Evolutionary conservation across 163 green algal species (phyloP), one percentile per base, ranked within the genome.

Genomic region (Scenedesmus sp.): DNA sequence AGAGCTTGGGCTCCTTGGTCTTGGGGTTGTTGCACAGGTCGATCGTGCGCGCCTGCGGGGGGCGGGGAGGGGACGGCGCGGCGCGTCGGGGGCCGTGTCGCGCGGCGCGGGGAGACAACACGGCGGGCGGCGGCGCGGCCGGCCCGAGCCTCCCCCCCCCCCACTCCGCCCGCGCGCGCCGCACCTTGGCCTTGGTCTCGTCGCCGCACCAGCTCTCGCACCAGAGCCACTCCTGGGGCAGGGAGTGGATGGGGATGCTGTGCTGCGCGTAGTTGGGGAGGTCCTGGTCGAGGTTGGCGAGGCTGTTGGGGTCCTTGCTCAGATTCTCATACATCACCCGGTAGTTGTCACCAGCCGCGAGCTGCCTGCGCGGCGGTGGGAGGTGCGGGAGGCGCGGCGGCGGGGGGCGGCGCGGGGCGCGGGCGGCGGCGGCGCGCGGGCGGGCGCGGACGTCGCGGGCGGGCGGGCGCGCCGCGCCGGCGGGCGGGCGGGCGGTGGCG

Each of bases 21-120:
- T 86, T 84, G n/a, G 97, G 97, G 89, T 99, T 99, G 89, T 99
- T 99, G 92, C 97, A 99, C 64, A 99, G 90, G 84, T 99, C 97
- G 57, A 99, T 99, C 24, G 96, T 99, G 83, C 97, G 97, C 44
- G 97, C 96, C 70, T 88, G 78, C 1, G 64, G 53, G 34, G 18
- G 45, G n/a, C 39, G 39, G 39, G n/a, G n/a, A n/a, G n/a, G n/a
- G n/a, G n/a, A n/a, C n/a, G n/a, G n/a, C n/a, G n/a, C n/a, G n/a
- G n/a, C n/a, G n/a, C n/a, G n/a, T n/a, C n/a, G n/a, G n/a, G n/a
- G n/a, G n/a, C n/a, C n/a, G n/a, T n/a, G n/a, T n/a, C n/a, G n/a
- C n/a, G n/a, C n/a, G n/a, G n/a, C n/a, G n/a, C n/a, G n/a, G n/a
- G n/a, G n/a, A n/a, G n/a, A n/a, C n/a, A n/a, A n/a, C n/a, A n/a